Conservation (phyloP, 345 rosid species). For the Eutrema japonicum region DNA sequence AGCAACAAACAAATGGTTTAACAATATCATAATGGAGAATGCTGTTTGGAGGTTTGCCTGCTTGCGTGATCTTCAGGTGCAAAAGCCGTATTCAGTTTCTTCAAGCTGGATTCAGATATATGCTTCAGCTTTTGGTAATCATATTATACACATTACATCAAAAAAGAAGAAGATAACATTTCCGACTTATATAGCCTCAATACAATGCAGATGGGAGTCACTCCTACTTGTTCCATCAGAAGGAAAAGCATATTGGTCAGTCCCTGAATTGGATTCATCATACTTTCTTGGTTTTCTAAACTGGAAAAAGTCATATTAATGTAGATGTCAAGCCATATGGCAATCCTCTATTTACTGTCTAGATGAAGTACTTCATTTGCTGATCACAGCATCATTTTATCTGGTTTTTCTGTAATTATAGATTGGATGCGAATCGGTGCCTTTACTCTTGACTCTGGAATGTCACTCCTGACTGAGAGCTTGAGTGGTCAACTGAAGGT, state of each 20-base stretch:
- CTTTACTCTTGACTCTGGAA: slow-evolving; percentile 66
- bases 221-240: slow-evolving; percentile 68
- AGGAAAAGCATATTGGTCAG: slow-evolving; percentile 83
- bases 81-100: slow-evolving; percentile 50
- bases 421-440: slow-evolving; percentile 99
- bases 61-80: slow-evolving; percentile 91
- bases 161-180: slow-evolving; percentile 15
- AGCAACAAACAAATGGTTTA: slow-evolving; percentile 70
- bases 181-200: neutral
- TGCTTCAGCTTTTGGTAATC: slow-evolving; percentile 71
- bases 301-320: neutral
- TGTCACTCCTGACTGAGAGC: slow-evolving; percentile 66
- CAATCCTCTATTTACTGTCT: neutral
- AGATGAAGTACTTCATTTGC: slow-evolving; percentile 1
- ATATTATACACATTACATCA: neutral
- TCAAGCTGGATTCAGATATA: slow-evolving; percentile 76
- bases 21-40: slow-evolving; percentile 61
- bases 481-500: slow-evolving; percentile 52
- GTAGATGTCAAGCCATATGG: neutral
- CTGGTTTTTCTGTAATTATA: slow-evolving; percentile 45
- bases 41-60: slow-evolving; percentile 79
- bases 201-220: slow-evolving; percentile 79
- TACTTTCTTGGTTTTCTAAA: too few relatives aligned
- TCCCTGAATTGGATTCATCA: slow-evolving; percentile 11
- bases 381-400: neutral